These are phyloP conservation scores for Penicillium sp. DNA, from an alignment of 2,329 filamentous ascomycete genomes.

Conservation along the genomic window DNA sequence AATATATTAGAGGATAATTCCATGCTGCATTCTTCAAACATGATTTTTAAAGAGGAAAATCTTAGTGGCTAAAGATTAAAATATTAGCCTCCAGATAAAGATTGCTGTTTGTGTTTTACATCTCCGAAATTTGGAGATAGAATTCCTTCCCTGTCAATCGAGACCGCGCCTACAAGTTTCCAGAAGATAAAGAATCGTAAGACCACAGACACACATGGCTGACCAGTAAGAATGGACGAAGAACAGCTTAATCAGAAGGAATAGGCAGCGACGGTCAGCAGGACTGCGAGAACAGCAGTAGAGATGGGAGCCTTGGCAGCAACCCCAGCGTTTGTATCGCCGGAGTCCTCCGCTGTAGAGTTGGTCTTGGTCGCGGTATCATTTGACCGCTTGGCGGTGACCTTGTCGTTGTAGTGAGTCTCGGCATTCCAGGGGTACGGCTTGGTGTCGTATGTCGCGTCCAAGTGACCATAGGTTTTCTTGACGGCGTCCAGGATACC, in stretches of 20 bases:
- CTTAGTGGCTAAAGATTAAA: neutral
- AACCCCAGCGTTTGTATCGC: slow-evolving; percentile 11
- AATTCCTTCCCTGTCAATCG: neutral
- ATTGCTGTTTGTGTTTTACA: neutral
- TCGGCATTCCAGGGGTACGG: slow-evolving; percentile 24
- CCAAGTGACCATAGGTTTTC: slow-evolving; percentile 26
- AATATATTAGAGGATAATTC: no score
- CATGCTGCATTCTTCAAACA: no score
- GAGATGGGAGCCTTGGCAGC: slow-evolving; percentile 9
- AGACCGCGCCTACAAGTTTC: neutral
- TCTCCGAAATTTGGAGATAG: neutral
- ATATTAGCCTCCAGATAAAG: neutral
- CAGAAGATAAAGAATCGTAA: neutral
- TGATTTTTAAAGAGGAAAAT: no score
- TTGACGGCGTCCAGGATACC: slow-evolving; percentile 34
- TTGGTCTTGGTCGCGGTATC: slow-evolving; percentile 4
- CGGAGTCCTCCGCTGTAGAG: slow-evolving; percentile 13
- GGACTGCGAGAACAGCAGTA: slow-evolving; percentile 10
- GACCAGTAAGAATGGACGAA: neutral
- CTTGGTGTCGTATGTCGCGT: slow-evolving; percentile 32
- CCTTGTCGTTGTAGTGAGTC: slow-evolving; percentile 23
- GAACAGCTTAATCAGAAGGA: slow-evolving; percentile 12
- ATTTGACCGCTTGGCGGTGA: slow-evolving; percentile 27
- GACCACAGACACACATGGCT: neutral
- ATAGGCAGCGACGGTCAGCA: slow-evolving; percentile 15